These are phyloP conservation scores for Diplocarpon rosae DNA, from an alignment of 2,329 filamentous ascomycete species.

Conservation along the genomic window DNA sequence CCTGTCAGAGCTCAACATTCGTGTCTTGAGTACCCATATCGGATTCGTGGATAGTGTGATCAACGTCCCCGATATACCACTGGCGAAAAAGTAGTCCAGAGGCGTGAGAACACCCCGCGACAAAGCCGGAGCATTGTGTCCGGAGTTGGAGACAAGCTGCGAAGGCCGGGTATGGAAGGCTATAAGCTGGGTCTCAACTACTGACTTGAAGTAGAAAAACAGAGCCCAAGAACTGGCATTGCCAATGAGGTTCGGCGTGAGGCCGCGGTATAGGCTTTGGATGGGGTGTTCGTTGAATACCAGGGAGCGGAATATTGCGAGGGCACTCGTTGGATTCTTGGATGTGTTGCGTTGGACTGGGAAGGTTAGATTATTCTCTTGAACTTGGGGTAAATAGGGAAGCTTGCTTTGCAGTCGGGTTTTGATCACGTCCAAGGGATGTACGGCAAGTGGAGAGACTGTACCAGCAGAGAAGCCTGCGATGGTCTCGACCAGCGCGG, in stretches of 20 bases:
- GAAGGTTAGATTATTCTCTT: constrained; percentile 13
- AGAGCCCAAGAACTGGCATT: constrained; percentile 85
- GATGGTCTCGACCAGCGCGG: constrained; percentile 74
- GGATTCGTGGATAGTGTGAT: constrained; percentile 85
- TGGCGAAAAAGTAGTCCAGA: constrained; percentile 70
- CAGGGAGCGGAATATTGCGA: constrained; percentile 38
- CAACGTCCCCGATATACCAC: constrained; percentile 56
- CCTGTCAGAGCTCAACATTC: constrained; percentile 82
- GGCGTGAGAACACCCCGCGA: constrained; percentile 13
- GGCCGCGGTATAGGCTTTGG: constrained; percentile 72
- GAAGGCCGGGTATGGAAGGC: constrained; percentile 15
- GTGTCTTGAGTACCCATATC: constrained; percentile 96
- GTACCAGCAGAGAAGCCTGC: constrained; percentile 85
- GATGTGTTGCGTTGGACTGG: constrained; percentile 40
- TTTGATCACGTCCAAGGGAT: constrained; percentile 93
- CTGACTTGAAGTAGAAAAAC: constrained; percentile 73
- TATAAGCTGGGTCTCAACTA: constrained; percentile 35
- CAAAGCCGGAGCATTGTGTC: background rate
- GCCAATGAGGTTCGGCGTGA: constrained; percentile 82
- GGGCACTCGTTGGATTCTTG: constrained; percentile 35
- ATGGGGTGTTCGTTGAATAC: constrained; percentile 42
- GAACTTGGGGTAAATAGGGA: constrained; percentile 27
- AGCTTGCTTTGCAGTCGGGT: constrained; percentile 77
- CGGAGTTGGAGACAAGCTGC: background rate
- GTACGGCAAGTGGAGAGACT: constrained; percentile 74